These are phyloP conservation scores for Lasiodiplodia citricola DNA, from an alignment of 2,329 filamentous ascomycete genomes.

Conservation along the genomic window DNA sequence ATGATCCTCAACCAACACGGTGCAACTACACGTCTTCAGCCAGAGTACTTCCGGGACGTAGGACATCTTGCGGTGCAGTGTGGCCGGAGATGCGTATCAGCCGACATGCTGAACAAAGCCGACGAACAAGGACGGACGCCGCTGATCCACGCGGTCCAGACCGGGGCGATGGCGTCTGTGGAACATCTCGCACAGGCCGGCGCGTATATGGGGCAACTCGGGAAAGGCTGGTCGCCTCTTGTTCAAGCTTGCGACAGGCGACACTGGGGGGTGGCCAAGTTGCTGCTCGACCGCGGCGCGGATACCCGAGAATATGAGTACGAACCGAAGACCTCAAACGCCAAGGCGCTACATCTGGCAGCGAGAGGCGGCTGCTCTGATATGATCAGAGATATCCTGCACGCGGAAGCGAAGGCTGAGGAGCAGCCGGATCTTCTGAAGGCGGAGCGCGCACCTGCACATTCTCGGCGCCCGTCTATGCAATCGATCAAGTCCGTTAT, in stretches of 20 bases:
- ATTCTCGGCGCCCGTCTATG: not conserved
- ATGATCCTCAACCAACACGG: not conserved
- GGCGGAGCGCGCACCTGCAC: not conserved
- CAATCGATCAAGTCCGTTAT: not conserved
- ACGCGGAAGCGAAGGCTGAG: not conserved
- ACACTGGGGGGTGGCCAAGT: slow-evolving; percentile 5
- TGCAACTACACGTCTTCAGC: not conserved
- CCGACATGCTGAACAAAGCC: not conserved
- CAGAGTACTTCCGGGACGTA: not conserved
- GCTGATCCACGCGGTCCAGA: not conserved
- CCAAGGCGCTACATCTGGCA: slow-evolving; percentile 12
- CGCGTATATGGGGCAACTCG: not conserved
- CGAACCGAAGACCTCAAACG: not conserved
- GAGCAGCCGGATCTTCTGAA: not conserved
- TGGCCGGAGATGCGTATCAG: slow-evolving; percentile 2
- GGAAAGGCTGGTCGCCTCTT: slow-evolving; percentile 4
- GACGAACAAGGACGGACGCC: slow-evolving; percentile 2
- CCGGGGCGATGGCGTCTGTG: not conserved
- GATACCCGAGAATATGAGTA: not conserved
- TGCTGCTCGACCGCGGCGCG: not conserved
- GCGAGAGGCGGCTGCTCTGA: not conserved
- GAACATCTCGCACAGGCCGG: not conserved
- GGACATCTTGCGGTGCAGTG: slow-evolving; percentile 10
- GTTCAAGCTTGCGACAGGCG: slow-evolving; percentile 6
- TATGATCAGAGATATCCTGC: not conserved